phyloP scores from a whole-genome alignment of 2,329 filamentous ascomycete species.

The Rhytidhysteron rufulum region DNA sequence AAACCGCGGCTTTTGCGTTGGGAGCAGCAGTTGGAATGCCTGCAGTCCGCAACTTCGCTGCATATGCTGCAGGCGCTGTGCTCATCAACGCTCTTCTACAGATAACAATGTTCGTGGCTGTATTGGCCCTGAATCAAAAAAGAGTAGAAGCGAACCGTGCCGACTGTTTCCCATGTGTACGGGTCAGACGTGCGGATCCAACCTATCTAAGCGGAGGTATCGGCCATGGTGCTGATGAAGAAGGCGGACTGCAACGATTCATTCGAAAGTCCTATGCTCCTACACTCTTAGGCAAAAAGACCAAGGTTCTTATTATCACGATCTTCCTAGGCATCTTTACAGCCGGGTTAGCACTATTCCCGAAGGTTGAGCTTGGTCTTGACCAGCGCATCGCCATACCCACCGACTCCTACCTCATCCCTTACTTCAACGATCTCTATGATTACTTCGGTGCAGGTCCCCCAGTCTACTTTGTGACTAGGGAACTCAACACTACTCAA shows the following conservation, averaged over 20 bases:
- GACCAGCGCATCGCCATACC: constrained; percentile 95
- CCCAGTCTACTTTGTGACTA: constrained; percentile 93
- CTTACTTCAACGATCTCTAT: constrained; percentile 95
- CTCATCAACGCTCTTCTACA: constrained; percentile 96
- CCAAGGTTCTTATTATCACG: constrained; percentile 71
- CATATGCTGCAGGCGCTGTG: constrained; percentile 93
- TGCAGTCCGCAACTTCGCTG: constrained; percentile 93
- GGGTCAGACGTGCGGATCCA: constrained; percentile 68
- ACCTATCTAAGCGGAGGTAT: constrained; percentile 62
- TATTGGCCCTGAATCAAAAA: constrained; percentile 85
- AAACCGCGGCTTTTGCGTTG: constrained; percentile 88
- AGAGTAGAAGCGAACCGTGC: constrained; percentile 84
- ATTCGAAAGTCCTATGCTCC: constrained; percentile 90
- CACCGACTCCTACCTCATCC: constrained; percentile 88
- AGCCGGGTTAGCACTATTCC: constrained; percentile 77
- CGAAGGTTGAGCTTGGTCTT: constrained; percentile 78
- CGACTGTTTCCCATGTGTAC: constrained; percentile 88
- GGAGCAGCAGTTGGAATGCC: constrained; percentile 97
- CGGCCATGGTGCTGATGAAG: constrained; percentile 73
- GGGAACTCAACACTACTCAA: constrained; percentile 72
- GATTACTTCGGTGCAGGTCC: constrained; percentile 87
- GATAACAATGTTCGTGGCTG: constrained; percentile 93
- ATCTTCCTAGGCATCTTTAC: constrained; percentile 86
- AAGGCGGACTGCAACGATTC: constrained; percentile 78
- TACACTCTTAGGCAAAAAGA: constrained; percentile 70